A percentile compares a stretch with the other conserved stretches of the same genome.
phyloP scores from a whole-genome alignment of 129 eudicot species.

The Rutidosis leptorrhynchoides region DNA sequence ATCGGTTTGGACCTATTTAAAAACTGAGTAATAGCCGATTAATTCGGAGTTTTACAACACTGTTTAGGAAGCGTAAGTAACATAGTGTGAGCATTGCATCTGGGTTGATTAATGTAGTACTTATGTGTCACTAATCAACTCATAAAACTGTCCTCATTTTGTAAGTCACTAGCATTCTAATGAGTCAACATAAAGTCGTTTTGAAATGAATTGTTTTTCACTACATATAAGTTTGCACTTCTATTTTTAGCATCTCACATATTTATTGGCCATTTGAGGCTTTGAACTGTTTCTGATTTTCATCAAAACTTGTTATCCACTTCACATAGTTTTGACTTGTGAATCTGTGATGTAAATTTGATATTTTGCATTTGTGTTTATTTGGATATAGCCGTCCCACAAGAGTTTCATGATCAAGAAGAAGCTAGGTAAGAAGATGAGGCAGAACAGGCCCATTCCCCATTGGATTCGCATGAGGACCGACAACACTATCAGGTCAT shows the following conservation, averaged over 20 bases:
- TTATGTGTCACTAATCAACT: too few relatives aligned
- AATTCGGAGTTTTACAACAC: too few relatives aligned
- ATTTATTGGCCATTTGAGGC: not conserved
- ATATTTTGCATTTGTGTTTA: not conserved
- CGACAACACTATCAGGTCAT: constrained; percentile 74
- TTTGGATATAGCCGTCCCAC: constrained; percentile 71
- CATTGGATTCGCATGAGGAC: constrained; percentile 94
- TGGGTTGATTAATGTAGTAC: not conserved
- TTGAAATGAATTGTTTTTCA: not conserved
- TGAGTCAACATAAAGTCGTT: not conserved
- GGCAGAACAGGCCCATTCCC: constrained; percentile 93
- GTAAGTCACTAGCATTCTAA: not conserved
- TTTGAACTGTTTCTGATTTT: not conserved
- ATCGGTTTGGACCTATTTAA: too few relatives aligned
- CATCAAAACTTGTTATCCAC: not conserved
- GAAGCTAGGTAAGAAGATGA: constrained; percentile 94
- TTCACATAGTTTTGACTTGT: not conserved
- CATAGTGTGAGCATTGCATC: not conserved
- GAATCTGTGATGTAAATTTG: not conserved
- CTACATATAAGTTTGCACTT: not conserved
- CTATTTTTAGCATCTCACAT: not conserved
- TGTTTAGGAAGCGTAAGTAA: not conserved
- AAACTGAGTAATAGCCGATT: too few relatives aligned
- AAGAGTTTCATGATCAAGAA: constrained; percentile 84
- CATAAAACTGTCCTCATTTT: too few relatives aligned